Base-by-base conservation (phyloP, 2,329 filamentous ascomycete species). In the Trichophyton schoenleinii region DNA sequence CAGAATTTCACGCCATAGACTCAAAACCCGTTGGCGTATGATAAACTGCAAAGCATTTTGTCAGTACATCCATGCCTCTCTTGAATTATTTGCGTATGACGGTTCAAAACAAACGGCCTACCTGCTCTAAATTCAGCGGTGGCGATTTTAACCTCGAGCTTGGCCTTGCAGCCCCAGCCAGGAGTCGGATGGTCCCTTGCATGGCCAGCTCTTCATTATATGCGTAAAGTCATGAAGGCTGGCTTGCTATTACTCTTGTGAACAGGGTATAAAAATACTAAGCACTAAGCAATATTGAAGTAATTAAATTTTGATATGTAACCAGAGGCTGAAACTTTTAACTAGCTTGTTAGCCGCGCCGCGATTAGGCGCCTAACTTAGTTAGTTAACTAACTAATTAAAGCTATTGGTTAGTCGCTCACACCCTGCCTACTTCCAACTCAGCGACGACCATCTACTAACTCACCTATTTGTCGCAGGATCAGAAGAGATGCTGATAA, bases 1-100 rank as follows among this genome's bases (percentile, higher is more conserved):
- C 9, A 75, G 66, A 38, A 78, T 75, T 36, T 75, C 72, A 15
- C 75, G 71, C 72, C 74, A 78, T 7, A 78, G 65, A n/a, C 69
- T 62, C n/a, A 78, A 63, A 0, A 74, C 74, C 6, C 75, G 71
- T 58, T 76, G 73, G 59, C 73, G 70, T 64, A 76, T 73, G 41
- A 78, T 71, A 49, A 78, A 78, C 73, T 75, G 36, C 22, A 41
- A 41, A 22, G 28, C 25, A 57, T 57, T 15, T 15, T 66, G 66
- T 64, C 44, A 59, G 60, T 1, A 48, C 11, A 8, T 46, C 42
- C 22, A 3, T 5, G 57, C 20, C 34, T 36, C 46, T 25, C 15
- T 57, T 5, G 36, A 34, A 38, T 8, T 13, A 38, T 38, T 1
- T 13, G 34, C 34, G 34, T 38, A 38, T 31, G 11, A 38, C 34